Percentiles rank a stretch among this genome's conserved stretches.
phyloP scores from a whole-genome alignment of 768 basidiomycete species.

The Phallus indusiatus region DNA sequence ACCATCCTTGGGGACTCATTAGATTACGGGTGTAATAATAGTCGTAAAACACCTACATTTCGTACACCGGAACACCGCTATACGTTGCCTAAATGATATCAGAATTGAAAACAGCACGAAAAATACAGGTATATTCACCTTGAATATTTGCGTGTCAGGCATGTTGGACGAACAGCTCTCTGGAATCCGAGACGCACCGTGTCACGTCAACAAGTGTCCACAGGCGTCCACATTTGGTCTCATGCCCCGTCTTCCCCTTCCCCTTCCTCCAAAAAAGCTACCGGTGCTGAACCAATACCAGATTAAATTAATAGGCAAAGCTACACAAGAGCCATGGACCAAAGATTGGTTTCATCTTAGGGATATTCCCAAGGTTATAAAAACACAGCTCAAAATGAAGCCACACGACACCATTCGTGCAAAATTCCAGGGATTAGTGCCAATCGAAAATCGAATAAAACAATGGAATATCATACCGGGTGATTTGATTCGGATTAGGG shows the following conservation, averaged over 20 bases:
- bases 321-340: conserved; percentile 2
- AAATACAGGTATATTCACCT: conserved; percentile 36
- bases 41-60: conserved; percentile 56
- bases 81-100: conserved; percentile 61
- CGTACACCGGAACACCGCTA: conserved; percentile 87
- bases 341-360: conserved; percentile 1
- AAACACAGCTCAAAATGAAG: conserved; percentile 1
- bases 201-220: conserved; percentile 7
- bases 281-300: background rate
- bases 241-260: background rate
- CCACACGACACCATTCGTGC: background rate
- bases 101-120: conserved; percentile 5
- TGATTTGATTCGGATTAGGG: conserved; percentile 63
- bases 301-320: background rate
- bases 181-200: background rate
- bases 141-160: conserved; percentile 85
- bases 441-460: conserved; percentile 63
- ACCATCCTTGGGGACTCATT: conserved; percentile 63
- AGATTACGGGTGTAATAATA: conserved; percentile 22
- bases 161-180: conserved; percentile 24
- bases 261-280: background rate
- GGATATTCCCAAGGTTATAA: background rate
- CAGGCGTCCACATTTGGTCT: background rate
- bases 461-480: conserved; percentile 86
- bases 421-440: conserved; percentile 22